These are phyloP conservation scores for Aspergillus pseudoglaucus DNA, from an alignment of 2,329 filamentous ascomycete genomes.

Conservation along the genomic window DNA sequence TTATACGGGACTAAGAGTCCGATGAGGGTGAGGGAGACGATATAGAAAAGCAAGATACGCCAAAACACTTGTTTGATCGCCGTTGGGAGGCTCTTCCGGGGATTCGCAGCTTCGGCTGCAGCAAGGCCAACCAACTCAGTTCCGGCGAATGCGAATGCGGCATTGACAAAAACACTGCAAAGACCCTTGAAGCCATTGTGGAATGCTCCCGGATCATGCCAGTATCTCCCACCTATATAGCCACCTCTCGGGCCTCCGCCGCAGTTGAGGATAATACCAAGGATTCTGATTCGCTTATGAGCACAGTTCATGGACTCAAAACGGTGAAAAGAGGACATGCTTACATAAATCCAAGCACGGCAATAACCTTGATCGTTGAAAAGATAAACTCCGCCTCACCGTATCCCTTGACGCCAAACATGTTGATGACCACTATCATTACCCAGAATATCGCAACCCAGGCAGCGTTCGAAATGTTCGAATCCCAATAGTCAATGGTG, in stretches of 20 bases:
- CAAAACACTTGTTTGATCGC: conserved; percentile 94
- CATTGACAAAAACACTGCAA: conserved; percentile 58
- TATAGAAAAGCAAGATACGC: conserved; percentile 86
- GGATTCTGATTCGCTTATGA: conserved; percentile 48
- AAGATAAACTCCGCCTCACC: conserved; percentile 88
- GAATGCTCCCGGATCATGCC: conserved; percentile 68
- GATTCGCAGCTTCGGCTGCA: conserved; percentile 53
- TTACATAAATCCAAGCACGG: conserved; percentile 82
- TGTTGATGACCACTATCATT: conserved; percentile 71
- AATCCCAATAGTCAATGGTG: conserved; percentile 75
- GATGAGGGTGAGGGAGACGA: conserved; percentile 72
- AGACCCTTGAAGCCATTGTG: conserved; percentile 63
- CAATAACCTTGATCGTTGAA: conserved; percentile 75
- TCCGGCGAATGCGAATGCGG: conserved; percentile 57
- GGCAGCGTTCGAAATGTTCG: conserved; percentile 58
- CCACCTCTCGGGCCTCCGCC: conserved; percentile 66
- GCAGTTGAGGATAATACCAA: conserved; percentile 79
- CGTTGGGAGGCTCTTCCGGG: conserved; percentile 66
- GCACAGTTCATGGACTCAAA: not conserved
- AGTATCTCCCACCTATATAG: conserved; percentile 75
- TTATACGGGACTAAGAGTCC: conserved; percentile 74
- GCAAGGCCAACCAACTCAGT: conserved; percentile 58
- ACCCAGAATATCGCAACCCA: conserved; percentile 79
- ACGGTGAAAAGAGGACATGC: conserved; percentile 20
- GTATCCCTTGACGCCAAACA: conserved; percentile 83